phyloP scores from a whole-genome alignment of 768 basidiomycete genomes.

The Naganishia kalamii region DNA sequence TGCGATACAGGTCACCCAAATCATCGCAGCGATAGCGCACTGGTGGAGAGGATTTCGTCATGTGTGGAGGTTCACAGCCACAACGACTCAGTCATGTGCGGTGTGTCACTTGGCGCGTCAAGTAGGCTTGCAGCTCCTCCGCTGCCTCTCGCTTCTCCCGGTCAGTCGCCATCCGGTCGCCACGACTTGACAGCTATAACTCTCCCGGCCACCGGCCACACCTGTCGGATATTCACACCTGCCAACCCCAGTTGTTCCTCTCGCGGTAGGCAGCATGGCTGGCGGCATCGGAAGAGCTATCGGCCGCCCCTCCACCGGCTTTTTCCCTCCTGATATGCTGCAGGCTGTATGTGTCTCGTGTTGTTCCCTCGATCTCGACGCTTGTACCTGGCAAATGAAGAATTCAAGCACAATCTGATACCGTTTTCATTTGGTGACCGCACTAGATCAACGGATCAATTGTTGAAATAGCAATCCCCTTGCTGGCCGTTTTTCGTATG shows the following conservation, averaged over 20 bases:
- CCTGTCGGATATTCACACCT: too few species aligned
- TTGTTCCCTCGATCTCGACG: conserved; percentile 8
- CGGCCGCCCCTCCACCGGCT: neutral
- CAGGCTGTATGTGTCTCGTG: neutral
- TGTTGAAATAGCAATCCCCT: neutral
- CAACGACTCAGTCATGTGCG: too few species aligned
- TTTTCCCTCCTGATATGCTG: neutral
- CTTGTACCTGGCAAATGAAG: neutral
- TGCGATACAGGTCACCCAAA: too few species aligned
- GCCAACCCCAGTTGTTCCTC: too few species aligned
- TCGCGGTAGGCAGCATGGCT: too few species aligned
- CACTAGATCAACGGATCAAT: neutral
- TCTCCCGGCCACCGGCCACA: neutral
- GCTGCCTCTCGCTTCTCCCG: too few species aligned
- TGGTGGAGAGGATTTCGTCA: too few species aligned
- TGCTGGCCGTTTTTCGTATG: neutral
- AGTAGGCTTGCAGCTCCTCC: too few species aligned
- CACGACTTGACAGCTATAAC: neutral
- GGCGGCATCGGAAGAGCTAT: too few species aligned
- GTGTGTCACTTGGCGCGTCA: too few species aligned
- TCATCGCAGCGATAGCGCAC: too few species aligned
- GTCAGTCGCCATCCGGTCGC: neutral
- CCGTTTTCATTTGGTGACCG: conserved; percentile 3
- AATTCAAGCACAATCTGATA: neutral
- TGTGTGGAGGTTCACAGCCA: too few species aligned